phyloP scores from a whole-genome alignment of 176 grass and related monocot species.

The Juncus inflexus region DNA sequence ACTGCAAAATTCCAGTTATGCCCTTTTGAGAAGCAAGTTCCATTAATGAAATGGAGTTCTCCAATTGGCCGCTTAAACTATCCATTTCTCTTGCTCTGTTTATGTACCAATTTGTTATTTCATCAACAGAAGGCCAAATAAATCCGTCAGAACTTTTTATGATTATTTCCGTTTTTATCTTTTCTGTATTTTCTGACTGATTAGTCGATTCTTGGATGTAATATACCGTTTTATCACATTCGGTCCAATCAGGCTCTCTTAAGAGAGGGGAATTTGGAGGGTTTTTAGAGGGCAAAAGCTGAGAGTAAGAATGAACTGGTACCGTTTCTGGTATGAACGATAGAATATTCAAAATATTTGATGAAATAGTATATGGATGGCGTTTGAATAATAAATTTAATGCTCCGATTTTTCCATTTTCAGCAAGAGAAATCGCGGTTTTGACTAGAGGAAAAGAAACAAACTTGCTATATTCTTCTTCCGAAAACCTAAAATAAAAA shows the following conservation, averaged over 20 bases:
- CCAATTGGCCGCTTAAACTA: constrained; percentile 89
- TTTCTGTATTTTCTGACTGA: constrained; percentile 36
- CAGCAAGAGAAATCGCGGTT: constrained; percentile 66
- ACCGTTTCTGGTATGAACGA: constrained; percentile 92
- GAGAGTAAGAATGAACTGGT: constrained; percentile 73
- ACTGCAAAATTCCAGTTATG: constrained; percentile 51
- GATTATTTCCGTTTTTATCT: constrained; percentile 71
- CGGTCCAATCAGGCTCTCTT: constrained; percentile 88
- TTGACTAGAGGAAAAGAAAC: constrained; percentile 56
- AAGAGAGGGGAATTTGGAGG: constrained; percentile 52
- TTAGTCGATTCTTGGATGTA: constrained; percentile 47
- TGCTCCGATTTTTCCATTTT: constrained; percentile 92
- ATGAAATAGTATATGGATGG: constrained; percentile 79
- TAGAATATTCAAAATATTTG: constrained; percentile 55
- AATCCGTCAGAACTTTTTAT: constrained; percentile 54
- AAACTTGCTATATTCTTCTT: constrained; percentile 73
- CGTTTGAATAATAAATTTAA: constrained; percentile 95
- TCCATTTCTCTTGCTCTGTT: constrained; percentile 89
- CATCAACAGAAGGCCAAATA: constrained; percentile 71
- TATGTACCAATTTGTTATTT: constrained; percentile 76
- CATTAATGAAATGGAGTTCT: constrained; percentile 74
- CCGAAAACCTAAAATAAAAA: constrained; percentile 60
- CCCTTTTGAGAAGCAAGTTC: constrained; percentile 77
- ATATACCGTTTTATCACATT: constrained; percentile 72
- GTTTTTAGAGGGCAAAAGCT: constrained; percentile 71